Conservation (phyloP, 352 stramenopile species). For the Phytophthora tubulina region DNA sequence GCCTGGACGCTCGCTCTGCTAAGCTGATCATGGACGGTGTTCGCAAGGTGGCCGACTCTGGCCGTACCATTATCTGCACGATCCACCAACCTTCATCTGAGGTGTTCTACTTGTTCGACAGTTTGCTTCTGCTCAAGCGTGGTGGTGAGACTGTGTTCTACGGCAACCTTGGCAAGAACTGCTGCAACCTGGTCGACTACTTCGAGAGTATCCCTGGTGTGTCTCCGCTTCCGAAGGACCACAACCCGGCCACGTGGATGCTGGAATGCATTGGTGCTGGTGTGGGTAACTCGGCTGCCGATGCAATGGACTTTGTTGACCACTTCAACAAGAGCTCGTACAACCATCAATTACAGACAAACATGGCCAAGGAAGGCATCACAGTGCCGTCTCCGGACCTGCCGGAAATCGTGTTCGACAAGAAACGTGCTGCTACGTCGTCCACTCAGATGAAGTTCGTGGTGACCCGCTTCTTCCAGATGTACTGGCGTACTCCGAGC, state of each 20-base stretch:
- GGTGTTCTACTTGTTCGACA: constrained; percentile 86
- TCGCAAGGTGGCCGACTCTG: constrained; percentile 27
- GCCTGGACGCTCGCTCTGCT: constrained; percentile 23
- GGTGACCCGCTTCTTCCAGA: constrained; percentile 36
- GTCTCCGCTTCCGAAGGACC: constrained; percentile 46
- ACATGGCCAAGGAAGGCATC: constrained; percentile 34
- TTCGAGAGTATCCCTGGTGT: constrained; percentile 41
- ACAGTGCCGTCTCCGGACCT: constrained; percentile 23
- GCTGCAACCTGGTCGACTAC: constrained; percentile 46
- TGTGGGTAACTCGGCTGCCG: constrained; percentile 28
- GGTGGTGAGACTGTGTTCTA: constrained; percentile 52
- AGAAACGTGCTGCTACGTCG: constrained; percentile 38
- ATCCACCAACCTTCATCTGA: constrained; percentile 90
- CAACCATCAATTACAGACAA: constrained; percentile 10
- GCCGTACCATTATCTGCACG: constrained; percentile 72
- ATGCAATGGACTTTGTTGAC: constrained; percentile 34
- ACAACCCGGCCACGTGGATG: constrained; percentile 43
- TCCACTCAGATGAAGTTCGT: constrained; percentile 39
- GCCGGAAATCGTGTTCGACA: constrained; percentile 36
- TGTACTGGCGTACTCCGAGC: constrained; percentile 56
- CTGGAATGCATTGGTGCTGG: constrained; percentile 56
- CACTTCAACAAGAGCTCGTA: constrained; percentile 33
- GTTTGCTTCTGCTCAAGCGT: constrained; percentile 66
- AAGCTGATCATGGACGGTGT: constrained; percentile 32
- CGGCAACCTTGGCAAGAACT: constrained; percentile 45